Percentiles rank a stretch among this genome's conserved stretches.
These are phyloP conservation scores for Angophora floribunda DNA, from an alignment of 345 rosid genomes.

Conservation along the genomic window DNA sequence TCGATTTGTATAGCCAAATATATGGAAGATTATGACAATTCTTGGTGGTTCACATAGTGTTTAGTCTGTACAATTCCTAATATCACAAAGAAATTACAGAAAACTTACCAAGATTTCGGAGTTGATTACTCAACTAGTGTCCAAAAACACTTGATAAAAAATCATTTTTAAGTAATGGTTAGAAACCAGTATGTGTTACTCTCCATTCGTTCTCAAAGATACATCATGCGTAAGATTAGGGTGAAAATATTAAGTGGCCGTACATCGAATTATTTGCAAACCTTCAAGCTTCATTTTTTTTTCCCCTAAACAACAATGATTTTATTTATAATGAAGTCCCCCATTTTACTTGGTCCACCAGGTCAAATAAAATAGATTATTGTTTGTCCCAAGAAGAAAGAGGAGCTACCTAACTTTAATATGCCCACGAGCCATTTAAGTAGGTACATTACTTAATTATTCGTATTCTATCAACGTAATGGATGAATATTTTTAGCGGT, in stretches of 20 bases:
- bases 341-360: not conserved
- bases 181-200: too few relatives aligned
- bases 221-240: not conserved
- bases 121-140: not conserved
- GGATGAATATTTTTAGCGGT: too few relatives aligned
- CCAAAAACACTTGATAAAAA: not conserved
- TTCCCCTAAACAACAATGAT: not conserved
- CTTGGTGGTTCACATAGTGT: rapidly evolving
- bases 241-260: not conserved
- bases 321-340: not conserved
- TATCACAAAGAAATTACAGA: too few relatives aligned
- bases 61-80: not conserved
- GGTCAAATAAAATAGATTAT: not conserved
- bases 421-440: not conserved
- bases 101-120: too few relatives aligned
- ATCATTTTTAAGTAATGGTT: too few relatives aligned
- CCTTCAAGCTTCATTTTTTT: not conserved
- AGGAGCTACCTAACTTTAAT: not conserved
- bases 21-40: not conserved
- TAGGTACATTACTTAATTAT: not conserved
- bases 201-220: too few relatives aligned
- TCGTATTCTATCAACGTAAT: too few relatives aligned
- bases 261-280: too few relatives aligned
- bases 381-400: not conserved
- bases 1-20: too few relatives aligned